Evolutionary conservation across 1,284 basidiomycete species (phyloP).

Genomic region (Marasmius sp.): DNA sequence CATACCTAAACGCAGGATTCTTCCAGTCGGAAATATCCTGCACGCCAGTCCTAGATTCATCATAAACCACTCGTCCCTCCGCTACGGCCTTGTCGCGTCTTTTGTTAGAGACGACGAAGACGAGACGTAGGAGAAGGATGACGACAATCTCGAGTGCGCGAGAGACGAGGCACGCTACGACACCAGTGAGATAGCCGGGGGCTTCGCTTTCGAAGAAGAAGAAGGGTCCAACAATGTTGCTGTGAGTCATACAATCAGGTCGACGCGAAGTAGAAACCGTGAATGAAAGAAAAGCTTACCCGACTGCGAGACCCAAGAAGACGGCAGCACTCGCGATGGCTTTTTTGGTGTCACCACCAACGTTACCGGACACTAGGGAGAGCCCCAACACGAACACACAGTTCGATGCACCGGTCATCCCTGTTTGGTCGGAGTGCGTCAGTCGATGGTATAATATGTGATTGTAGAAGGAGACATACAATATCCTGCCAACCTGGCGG

Average conservation of each 20-base stretch:
- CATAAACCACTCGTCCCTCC: slow-evolving; percentile 22
- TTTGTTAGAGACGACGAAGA: slow-evolving; percentile 36
- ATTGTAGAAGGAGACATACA: slow-evolving; percentile 15
- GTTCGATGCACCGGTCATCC: slow-evolving; percentile 41
- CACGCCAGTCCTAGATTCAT: slow-evolving; percentile 12
- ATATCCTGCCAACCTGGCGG: slow-evolving; percentile 22
- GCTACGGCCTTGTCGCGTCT: slow-evolving; percentile 31
- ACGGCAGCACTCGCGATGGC: slow-evolving; percentile 27
- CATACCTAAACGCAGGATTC: slow-evolving; percentile 26
- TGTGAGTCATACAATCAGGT: slow-evolving; percentile 22
- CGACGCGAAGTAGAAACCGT: neutral
- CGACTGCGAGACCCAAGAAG: slow-evolving; percentile 27
- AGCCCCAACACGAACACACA: slow-evolving; percentile 43
- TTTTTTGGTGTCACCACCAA: slow-evolving; percentile 45
- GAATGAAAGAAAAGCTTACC: slow-evolving; percentile 22
- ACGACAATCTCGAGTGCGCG: slow-evolving; percentile 31
- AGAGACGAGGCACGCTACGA: slow-evolving; percentile 38
- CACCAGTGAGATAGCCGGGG: slow-evolving; percentile 38
- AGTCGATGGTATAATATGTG: neutral
- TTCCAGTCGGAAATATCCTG: slow-evolving; percentile 27
- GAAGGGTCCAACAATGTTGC: slow-evolving; percentile 42
- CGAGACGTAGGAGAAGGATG: slow-evolving; percentile 36
- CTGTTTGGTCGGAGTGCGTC: neutral
- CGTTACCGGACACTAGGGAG: slow-evolving; percentile 45
- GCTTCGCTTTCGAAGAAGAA: slow-evolving; percentile 36